Conservation (phyloP, 2,329 filamentous ascomycete genomes). For the Pochonia chlamydosporia region DNA sequence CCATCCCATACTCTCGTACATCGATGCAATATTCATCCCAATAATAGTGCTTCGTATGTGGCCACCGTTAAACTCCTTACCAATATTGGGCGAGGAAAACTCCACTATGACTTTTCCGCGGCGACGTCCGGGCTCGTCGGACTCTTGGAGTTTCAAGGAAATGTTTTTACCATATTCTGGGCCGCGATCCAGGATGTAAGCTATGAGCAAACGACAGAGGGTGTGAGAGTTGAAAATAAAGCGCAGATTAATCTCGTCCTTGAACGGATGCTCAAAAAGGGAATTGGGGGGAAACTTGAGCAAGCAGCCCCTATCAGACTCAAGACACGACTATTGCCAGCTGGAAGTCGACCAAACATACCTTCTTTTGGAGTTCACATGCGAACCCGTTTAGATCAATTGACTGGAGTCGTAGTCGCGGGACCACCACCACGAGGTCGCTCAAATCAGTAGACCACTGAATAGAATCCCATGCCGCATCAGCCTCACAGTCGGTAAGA, state of each 20-base stretch:
- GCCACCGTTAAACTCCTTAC: slow-evolving; percentile 64
- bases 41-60: slow-evolving; percentile 68
- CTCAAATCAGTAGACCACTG: background rate
- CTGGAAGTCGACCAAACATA: background rate
- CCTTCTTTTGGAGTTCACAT: background rate
- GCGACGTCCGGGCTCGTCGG: background rate
- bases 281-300: background rate
- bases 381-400: background rate
- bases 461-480: background rate
- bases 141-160: background rate
- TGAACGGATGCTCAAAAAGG: background rate
- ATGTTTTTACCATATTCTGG: background rate
- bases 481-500: background rate
- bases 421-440: background rate
- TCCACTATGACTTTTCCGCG: slow-evolving; percentile 51
- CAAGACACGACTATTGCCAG: slow-evolving; percentile 11
- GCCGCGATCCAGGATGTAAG: background rate
- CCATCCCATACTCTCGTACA: slow-evolving; percentile 62
- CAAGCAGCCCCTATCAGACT: background rate
- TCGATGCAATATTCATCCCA: slow-evolving; percentile 60
- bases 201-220: background rate
- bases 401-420: background rate
- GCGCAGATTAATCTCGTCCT: background rate
- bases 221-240: background rate
- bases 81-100: slow-evolving; percentile 71